Evolutionary conservation across 106 monocot genomes (phyloP).

Genomic region (Allium fistulosum): DNA sequence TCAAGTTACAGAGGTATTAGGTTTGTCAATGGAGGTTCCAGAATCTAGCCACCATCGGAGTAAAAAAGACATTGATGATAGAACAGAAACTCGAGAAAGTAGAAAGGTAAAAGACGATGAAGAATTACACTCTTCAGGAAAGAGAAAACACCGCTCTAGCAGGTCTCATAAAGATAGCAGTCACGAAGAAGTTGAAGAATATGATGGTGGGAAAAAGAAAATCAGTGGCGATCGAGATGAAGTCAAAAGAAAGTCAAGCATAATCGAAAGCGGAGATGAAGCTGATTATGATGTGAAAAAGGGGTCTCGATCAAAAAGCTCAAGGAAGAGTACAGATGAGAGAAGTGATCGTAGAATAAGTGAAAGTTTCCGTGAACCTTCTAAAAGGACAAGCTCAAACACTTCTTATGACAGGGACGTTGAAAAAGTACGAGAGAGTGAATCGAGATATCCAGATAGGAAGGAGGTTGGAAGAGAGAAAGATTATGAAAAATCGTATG

Average conservation of each 20-base stretch:
- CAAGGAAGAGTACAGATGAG: slow-evolving; percentile 46
- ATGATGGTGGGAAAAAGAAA: slow-evolving; percentile 24
- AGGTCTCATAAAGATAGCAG: slow-evolving; percentile 41
- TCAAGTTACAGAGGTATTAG: background rate
- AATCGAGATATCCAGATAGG: slow-evolving; percentile 39
- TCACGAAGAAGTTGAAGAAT: slow-evolving; percentile 30
- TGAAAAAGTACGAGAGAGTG: slow-evolving; percentile 36
- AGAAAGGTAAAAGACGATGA: slow-evolving; percentile 43
- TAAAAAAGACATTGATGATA: slow-evolving; percentile 35
- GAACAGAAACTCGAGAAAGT: slow-evolving; percentile 17
- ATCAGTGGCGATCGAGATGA: slow-evolving; percentile 29
- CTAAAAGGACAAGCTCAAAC: slow-evolving; percentile 31
- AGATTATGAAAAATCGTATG: slow-evolving; percentile 6
- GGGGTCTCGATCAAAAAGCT: slow-evolving; percentile 37
- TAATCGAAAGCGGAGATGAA: slow-evolving; percentile 37
- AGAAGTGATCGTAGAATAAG: slow-evolving; percentile 36
- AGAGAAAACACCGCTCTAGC: slow-evolving; percentile 42
- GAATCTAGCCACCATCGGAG: slow-evolving; percentile 37
- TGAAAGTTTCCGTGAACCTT: slow-evolving; percentile 33
- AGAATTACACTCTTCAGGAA: slow-evolving; percentile 36
- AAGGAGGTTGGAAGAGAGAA: slow-evolving; percentile 48
- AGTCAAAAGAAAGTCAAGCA: slow-evolving; percentile 25
- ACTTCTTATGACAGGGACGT: slow-evolving; percentile 28
- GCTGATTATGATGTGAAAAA: slow-evolving; percentile 45
- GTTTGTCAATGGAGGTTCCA: slow-evolving; percentile 24